Evolutionary conservation across 768 basidiomycete genomes (phyloP), one percentile per base, ranked within the genome.

Genomic region (Terana coerulea): DNA sequence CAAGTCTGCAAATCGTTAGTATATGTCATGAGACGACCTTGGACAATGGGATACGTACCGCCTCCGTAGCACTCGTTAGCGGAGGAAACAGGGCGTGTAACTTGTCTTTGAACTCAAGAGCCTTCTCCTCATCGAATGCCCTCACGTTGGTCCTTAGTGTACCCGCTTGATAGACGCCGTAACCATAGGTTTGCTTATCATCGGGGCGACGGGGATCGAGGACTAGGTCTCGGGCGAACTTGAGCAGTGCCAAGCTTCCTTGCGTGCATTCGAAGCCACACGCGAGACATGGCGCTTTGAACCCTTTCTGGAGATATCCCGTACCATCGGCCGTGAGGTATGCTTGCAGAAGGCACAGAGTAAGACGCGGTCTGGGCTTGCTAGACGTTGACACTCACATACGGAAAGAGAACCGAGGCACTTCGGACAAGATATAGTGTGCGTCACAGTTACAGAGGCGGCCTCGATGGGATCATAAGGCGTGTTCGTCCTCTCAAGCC

Each of bases 241-340:
- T 79, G 30, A 69, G 62, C 2, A 75, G 62, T 0, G 67, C 75
- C 3, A 80, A 66, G 10, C 56, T 66, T 17, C 71, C 67, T 36
- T 71, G 72, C 1, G 69, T 77, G 24, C 83, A 73, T 3, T 53
- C 59, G 24, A 71, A 63, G 11, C 49, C 49, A 55, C 81, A 83
- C 2, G 31, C 24, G 1, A 56, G 54, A 53, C 81, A 83, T 36
- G 28, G 19, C 0, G 56, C 43, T 3, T 28, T 58, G 51, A 82
- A 82, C 0, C 59, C 62, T n/a, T 63, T 61, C 52, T 81, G 78
- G 0, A 75, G 60, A 47, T 80, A 83, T 0, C 81, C 81, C 0
- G 70, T 73, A 0, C 74, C 76, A 0, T 61, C 54, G 5, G 58
- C 59, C 5, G 65, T 73, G 48, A 75, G 53, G 31, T 74, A 74